Evolutionary conservation across 352 stramenopile genomes (phyloP), one percentile per base, ranked within the genome.

Genomic region (Pythium coloratum): DNA sequence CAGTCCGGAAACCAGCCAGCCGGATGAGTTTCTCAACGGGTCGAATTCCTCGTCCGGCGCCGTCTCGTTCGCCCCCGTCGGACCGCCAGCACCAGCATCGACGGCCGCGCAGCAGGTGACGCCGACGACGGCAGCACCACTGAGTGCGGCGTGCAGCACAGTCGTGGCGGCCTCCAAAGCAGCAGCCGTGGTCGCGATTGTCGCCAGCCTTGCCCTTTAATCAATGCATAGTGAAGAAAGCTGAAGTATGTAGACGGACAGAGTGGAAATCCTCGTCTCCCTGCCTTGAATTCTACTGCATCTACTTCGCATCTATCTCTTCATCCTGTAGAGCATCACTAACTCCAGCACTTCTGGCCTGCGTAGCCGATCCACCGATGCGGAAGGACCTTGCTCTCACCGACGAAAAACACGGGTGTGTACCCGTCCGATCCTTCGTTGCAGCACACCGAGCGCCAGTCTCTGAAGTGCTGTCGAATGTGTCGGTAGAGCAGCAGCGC

Each of bases 281-380:
- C 28, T 30, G 28, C n/a, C n/a, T 30, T 13, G 1, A 1, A 13
- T 2, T 13, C 7, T 13, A 13, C 33, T 38, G 33, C 33, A 9
- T 38, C 33, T 8, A 38, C 5, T 38, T 8, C 4, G 33, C 33
- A 8, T 47, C 58, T 77, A 88, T 26, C 78, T 66, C 55, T 76
- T 81, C 70, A 83, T 78, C 44, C 88, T 76, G 55, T 90, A n/a
- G n/a, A n/a, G n/a, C n/a, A n/a, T n/a, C 28, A 30, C 28, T 30
- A 30, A 30, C 28, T 30, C 34, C 34, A 40, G 34, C 34, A 40
- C 34, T 40, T 40, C 34, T 40, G 34, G 10, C 34, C 34, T 13
- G 34, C 34, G 34, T 40, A 40, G 34, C 34, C 34, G 34, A 40
- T 40, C 34, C 38, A 44, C 16, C 38, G 38, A 18, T 44, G 38